Evolutionary conservation across 2,329 filamentous ascomycete species (phyloP).

Genomic region (Penicillium rolfsii): DNA sequence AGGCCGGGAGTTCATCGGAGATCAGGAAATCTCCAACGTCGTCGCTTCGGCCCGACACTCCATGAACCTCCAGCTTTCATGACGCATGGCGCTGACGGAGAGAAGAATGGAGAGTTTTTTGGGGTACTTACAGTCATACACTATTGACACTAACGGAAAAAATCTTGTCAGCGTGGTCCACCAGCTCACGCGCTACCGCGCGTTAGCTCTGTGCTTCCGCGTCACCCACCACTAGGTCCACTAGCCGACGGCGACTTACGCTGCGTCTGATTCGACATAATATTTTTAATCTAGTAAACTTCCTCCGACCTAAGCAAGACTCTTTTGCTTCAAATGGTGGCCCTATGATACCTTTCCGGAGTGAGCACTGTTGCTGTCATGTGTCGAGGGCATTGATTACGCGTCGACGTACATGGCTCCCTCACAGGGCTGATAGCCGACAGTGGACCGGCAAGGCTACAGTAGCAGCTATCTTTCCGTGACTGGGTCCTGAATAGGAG

Average conservation of each 20-base stretch:
- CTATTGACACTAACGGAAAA: not conserved
- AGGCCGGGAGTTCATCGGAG: not conserved
- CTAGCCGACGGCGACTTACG: conserved; percentile 10
- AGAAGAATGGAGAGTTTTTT: not conserved
- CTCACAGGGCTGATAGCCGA: not conserved
- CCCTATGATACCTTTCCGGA: not conserved
- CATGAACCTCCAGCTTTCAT: not conserved
- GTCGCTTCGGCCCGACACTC: not conserved
- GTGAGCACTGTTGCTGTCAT: not conserved
- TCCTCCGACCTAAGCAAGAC: not conserved
- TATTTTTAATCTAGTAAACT: not conserved
- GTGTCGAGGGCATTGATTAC: not conserved
- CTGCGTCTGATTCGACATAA: conserved; percentile 8
- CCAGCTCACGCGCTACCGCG: conserved; percentile 18
- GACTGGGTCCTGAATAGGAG: not conserved
- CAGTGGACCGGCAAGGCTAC: too few relatives aligned
- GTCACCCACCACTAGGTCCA: conserved; percentile 15
- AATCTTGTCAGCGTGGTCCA: conserved; percentile 11
- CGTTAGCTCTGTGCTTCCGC: conserved; percentile 23
- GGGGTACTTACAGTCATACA: not conserved
- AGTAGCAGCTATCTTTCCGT: not conserved
- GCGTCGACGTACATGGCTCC: not conserved
- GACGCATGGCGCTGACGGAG: not conserved
- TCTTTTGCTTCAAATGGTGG: not conserved
- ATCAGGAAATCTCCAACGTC: not conserved